These are phyloP conservation scores for Solanum corneliomulleri DNA, from an alignment of 257 asterid species.

Conservation along the genomic window DNA sequence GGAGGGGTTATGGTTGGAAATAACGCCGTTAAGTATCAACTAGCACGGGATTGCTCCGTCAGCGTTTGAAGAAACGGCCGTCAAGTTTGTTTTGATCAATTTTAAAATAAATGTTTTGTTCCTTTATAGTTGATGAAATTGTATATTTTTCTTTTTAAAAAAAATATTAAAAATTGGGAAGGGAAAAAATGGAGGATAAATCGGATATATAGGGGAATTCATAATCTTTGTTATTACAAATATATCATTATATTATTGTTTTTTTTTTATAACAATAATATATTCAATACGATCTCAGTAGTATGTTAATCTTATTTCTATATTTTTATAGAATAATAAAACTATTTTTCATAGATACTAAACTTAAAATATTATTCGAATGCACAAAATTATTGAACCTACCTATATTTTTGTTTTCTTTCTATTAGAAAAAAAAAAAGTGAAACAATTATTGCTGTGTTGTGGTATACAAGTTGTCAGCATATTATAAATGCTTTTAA, in stretches of 20 bases:
- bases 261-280: background rate
- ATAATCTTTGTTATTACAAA: background rate
- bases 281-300: background rate
- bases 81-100: background rate
- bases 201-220: no score
- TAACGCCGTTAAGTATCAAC: conserved; percentile 57
- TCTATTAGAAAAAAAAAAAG: background rate
- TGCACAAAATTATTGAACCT: background rate
- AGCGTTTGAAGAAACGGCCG: conserved; percentile 23
- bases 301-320: background rate
- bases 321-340: no score
- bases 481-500: background rate
- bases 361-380: background rate
- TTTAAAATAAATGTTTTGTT: background rate
- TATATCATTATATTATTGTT: background rate
- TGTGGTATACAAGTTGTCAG: background rate
- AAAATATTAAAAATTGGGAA: background rate
- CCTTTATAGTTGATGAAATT: background rate
- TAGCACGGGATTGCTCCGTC: conserved; percentile 44
- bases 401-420: background rate
- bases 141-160: background rate
- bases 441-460: background rate
- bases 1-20: conserved; percentile 40
- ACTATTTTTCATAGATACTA: background rate
- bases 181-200: background rate